Evolutionary conservation across 805 yeast genomes (phyloP), one percentile per base, ranked within the genome.

Genomic region (Lipomyces kockii): DNA sequence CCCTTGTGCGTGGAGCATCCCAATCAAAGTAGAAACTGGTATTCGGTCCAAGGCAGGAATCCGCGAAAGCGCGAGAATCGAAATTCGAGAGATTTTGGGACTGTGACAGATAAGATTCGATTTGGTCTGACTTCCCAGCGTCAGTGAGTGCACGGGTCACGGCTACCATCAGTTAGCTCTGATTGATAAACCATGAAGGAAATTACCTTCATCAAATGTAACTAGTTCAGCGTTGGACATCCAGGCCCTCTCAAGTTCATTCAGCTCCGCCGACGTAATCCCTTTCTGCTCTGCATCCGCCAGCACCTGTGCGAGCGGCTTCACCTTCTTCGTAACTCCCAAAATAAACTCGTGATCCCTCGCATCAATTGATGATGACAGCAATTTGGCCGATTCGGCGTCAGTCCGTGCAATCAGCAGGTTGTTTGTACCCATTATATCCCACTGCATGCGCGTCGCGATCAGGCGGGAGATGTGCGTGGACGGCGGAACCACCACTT

Each of bases 361-460:
- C 22, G 86, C 85, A 71, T 87, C 90, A 46, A 85, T 80, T 20
- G 82, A 79, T 14, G 86, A 81, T 60, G 84, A 82, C 54, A 87
- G 75, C 62, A 87, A 78, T 43, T 81, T 83, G 17, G 85, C 85
- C 55, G 85, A 82, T 73, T 85, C 86, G 8, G 88, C 83, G 74
- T 87, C 90, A 2, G 88, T 84, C 68, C 90, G 79, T 1, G 90
- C 88, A 77, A 87, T 86, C 22, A 86, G 74, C 71, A 86, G 76
- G 75, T 85, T 87, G 63, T 83, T 83, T 2, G 85, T 76, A 9
- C 86, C 86, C 89, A 86, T 85, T 34, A 87, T 77, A 75, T 86
- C 90, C 87, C 88, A 85, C 73, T 86, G 90, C 72, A 86, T 77
- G 71, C 90, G 80, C 0, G 88, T 83, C 4, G 89, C 88, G 49